phyloP scores from a whole-genome alignment of 805 yeast species.

The Schwanniomyces sp. region DNA sequence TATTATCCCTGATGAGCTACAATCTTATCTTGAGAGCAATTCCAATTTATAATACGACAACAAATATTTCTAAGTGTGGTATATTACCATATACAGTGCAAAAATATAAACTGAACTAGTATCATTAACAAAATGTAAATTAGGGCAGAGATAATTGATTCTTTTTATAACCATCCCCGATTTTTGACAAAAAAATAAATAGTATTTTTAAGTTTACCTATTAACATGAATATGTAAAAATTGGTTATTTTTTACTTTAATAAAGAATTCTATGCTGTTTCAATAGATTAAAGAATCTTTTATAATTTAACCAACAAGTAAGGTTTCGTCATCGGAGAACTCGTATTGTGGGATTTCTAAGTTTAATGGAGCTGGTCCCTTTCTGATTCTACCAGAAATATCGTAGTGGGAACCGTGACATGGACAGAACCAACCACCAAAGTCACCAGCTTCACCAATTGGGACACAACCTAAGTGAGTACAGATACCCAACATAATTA shows the following conservation, averaged over 20 bases:
- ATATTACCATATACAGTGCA: slow-evolving; percentile 13
- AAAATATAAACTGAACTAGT: slow-evolving; percentile 4
- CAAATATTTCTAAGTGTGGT: slow-evolving; percentile 9
- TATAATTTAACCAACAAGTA: slow-evolving; percentile 73
- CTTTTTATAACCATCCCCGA: neutral
- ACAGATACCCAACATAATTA: slow-evolving; percentile 98
- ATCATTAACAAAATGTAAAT: slow-evolving; percentile 6
- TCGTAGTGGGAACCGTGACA: slow-evolving; percentile 99
- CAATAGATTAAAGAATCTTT: neutral
- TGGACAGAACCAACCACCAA: slow-evolving; percentile 99
- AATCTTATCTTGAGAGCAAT: slow-evolving; percentile 10
- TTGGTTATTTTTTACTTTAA: slow-evolving; percentile 1
- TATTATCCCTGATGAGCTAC: slow-evolving; percentile 32
- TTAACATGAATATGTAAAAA: slow-evolving; percentile 4
- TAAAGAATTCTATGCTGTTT: slow-evolving; percentile 3
- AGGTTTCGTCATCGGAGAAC: slow-evolving; percentile 73
- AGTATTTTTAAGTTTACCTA: slow-evolving; percentile 4
- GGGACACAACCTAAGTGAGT: slow-evolving; percentile 99
- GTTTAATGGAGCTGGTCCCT: slow-evolving; percentile 99
- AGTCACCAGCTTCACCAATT: slow-evolving; percentile 99
- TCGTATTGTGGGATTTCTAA: slow-evolving; percentile 94
- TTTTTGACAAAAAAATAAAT: slow-evolving; percentile 3
- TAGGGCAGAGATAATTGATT: neutral
- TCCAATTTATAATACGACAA: slow-evolving; percentile 6
- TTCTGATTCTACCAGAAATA: slow-evolving; percentile 99